These are phyloP conservation scores for Extremus antarcticus DNA, from an alignment of 495 filamentous ascomycete species.

Conservation along the genomic window DNA sequence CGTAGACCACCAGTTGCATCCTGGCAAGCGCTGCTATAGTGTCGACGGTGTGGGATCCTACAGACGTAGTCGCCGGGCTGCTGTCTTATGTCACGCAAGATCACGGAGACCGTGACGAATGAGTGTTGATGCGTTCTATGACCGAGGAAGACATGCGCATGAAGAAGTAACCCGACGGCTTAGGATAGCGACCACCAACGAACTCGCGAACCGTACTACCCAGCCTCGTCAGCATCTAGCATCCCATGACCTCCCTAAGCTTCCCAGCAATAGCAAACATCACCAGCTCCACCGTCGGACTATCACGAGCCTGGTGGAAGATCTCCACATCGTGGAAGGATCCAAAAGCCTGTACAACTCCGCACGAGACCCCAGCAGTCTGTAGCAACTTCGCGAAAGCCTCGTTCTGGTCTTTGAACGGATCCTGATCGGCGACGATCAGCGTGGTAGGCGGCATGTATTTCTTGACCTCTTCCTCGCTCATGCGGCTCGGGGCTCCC, in stretches of 20 bases:
- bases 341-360: conserved; percentile 25
- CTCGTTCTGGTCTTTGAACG: conserved; percentile 38
- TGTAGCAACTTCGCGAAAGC: conserved; percentile 35
- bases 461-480: conserved; percentile 17
- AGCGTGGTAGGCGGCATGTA: conserved; percentile 37
- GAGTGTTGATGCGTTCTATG: too few relatives aligned
- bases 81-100: too few relatives aligned
- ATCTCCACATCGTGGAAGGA: conserved; percentile 1
- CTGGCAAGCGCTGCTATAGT: too few relatives aligned
- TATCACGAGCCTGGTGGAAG: background rate
- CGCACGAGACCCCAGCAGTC: conserved; percentile 31
- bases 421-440: conserved; percentile 37
- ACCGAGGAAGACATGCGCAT: too few relatives aligned
- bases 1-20: too few relatives aligned
- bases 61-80: too few relatives aligned
- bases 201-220: too few relatives aligned
- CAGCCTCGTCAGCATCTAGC: background rate
- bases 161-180: too few relatives aligned
- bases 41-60: too few relatives aligned
- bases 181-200: too few relatives aligned
- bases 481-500: conserved; percentile 20
- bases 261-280: background rate
- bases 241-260: background rate
- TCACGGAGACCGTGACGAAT: too few relatives aligned
- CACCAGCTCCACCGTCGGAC: conserved; percentile 2